phyloP scores from a whole-genome alignment of 2,329 filamentous ascomycete species.

The Neurospora sp. region DNA sequence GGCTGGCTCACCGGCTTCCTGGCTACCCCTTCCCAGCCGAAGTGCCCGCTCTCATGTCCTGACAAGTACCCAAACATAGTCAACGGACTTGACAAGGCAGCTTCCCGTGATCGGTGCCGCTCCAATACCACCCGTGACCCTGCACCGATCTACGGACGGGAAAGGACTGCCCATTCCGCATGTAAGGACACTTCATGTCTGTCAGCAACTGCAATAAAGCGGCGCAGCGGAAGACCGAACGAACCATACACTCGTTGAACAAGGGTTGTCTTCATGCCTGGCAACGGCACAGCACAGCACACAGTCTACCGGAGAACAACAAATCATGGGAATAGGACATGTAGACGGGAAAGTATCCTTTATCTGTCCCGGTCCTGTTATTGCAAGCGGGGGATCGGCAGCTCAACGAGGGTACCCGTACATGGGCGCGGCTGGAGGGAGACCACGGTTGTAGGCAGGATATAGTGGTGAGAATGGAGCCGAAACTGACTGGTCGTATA shows the following conservation, averaged over 20 bases:
- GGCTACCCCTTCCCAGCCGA: neutral
- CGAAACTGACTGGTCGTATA: neutral
- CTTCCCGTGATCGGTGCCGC: neutral
- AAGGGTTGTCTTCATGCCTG: neutral
- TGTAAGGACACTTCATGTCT: neutral
- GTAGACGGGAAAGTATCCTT: neutral
- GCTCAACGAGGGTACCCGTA: neutral
- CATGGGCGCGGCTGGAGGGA: neutral
- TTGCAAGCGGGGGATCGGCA: neutral
- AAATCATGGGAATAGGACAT: neutral
- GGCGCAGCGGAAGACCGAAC: neutral
- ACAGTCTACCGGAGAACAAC: neutral
- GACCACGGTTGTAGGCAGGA: neutral
- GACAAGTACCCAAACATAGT: neutral
- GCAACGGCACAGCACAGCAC: neutral
- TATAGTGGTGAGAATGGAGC: neutral
- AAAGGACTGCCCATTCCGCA: neutral
- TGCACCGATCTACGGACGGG: neutral
- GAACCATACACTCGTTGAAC: neutral
- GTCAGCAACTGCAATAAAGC: neutral
- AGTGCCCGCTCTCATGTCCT: neutral
- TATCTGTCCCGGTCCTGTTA: neutral
- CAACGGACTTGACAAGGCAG: neutral
- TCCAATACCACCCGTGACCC: neutral
- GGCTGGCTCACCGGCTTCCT: neutral